These are phyloP conservation scores for Punica granatum DNA, from an alignment of 345 rosid genomes.

Conservation along the genomic window DNA sequence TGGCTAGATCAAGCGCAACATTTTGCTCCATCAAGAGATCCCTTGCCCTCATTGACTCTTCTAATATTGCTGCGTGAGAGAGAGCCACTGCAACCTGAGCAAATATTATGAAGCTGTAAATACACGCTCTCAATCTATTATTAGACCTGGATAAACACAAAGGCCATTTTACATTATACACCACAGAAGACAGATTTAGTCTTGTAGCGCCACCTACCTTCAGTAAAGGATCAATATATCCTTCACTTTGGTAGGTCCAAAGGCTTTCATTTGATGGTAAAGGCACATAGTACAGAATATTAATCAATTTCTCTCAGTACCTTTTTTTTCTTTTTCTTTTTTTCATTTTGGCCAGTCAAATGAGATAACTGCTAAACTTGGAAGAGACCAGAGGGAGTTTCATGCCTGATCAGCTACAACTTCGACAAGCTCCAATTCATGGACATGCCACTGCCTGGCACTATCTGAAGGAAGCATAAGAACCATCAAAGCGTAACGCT, in stretches of 20 bases:
- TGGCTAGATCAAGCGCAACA: slow-evolving; percentile 85
- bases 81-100: slow-evolving; percentile 94
- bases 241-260: neutral
- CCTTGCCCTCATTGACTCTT: slow-evolving; percentile 98
- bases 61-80: slow-evolving; percentile 95
- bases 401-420: slow-evolving; percentile 95
- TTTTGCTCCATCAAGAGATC: slow-evolving; percentile 95
- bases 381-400: neutral
- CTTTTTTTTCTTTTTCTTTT: neutral
- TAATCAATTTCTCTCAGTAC: neutral
- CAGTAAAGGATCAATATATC: neutral
- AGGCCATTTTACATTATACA: neutral
- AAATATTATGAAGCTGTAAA: slow-evolving; percentile 10
- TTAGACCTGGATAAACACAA: neutral
- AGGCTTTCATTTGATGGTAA: neutral
- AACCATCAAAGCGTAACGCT: slow-evolving; percentile 92
- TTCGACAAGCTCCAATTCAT: slow-evolving; percentile 97
- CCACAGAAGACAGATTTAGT: neutral
- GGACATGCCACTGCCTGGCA: slow-evolving; percentile 98
- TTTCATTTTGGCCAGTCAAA: neutral
- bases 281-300: neutral
- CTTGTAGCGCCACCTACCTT: no score
- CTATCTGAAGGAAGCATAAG: slow-evolving; percentile 97
- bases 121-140: neutral
- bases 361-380: neutral